Base-by-base conservation (phyloP, 495 filamentous ascomycete species). In the Cairneyella variabilis region DNA sequence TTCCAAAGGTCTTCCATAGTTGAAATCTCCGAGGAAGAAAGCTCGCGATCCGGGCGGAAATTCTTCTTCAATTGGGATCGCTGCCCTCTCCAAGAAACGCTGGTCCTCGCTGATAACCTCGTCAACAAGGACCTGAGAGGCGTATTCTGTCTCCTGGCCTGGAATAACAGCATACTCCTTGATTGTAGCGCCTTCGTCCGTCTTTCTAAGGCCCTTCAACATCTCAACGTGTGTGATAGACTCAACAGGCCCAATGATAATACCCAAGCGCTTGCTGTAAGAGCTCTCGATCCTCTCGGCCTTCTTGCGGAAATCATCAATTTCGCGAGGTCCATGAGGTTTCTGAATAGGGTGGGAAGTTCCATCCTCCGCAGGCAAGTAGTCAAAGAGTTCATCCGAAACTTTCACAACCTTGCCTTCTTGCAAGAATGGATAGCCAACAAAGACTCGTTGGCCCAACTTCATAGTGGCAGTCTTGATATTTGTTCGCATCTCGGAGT, bases 1-100 rank as follows among this genome's bases (percentile, higher is more conserved):
- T 69, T 95, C 82, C 14, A 96, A 70, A 1, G 95, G 93, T 39
- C 91, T 81, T 11, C 95, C 95, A 61, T 95, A 97, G 62, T 89
- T 89, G 71, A 84, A 92, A 3, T 97, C 95, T 37, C 95, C 95
- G n/a, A 99, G 71, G 74, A 96, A 99, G 73, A 99, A 97, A 1
- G 86, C 91, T 36, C 82, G 77, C 12, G 88, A 83, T 45, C 82
- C 83, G 48, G 82, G 67, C 0, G 95, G 91, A 63, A 97, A 97
- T 57, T 99, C 95, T 66, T 97, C 83, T 63, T 91, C 88, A 36
- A 99, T 83, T 2, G 91, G 85, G 8, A 93, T 56, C 18, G 95
- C 91, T 28, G 79, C 84, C 56, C 83, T 83, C 71, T 99, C 95
- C 39, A 97, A 76, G 69, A 97, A 97, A 23, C 95, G 85, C 60